These are phyloP conservation scores for Fusarium chlamydosporum DNA, from an alignment of 2,329 filamentous ascomycete genomes.

Conservation along the genomic window DNA sequence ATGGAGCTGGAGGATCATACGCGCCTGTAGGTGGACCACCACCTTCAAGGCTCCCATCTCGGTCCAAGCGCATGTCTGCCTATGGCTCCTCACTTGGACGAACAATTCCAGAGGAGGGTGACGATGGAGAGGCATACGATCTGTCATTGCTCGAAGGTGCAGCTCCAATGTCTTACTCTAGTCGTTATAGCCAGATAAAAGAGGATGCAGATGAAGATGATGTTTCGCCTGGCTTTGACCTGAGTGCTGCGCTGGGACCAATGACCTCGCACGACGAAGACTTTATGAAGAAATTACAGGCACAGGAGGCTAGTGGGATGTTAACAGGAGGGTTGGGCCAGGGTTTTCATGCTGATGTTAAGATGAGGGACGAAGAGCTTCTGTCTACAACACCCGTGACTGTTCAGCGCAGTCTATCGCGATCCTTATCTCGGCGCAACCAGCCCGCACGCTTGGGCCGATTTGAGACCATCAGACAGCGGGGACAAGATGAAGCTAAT, in stretches of 20 bases:
- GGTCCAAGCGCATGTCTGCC: constrained; percentile 45
- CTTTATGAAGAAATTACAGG: constrained; percentile 63
- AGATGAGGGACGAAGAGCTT: constrained; percentile 66
- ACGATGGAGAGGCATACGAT: constrained; percentile 61
- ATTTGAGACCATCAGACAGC: constrained; percentile 61
- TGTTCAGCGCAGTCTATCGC: constrained; percentile 56
- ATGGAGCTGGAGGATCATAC: constrained; percentile 49
- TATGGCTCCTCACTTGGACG: constrained; percentile 48
- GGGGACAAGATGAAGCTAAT: constrained; percentile 72
- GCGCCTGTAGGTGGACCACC: constrained; percentile 46
- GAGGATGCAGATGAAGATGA: constrained; percentile 48
- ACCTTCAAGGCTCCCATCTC: constrained; percentile 46
- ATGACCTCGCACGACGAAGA: constrained; percentile 60
- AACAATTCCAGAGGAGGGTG: constrained; percentile 51
- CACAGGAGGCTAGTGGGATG: constrained; percentile 67
- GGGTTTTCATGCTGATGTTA: constrained; percentile 65
- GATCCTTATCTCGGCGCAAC: constrained; percentile 59
- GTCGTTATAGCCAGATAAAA: constrained; percentile 53
- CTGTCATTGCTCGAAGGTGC: constrained; percentile 60
- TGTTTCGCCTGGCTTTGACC: constrained; percentile 59
- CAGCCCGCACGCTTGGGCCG: constrained; percentile 49
- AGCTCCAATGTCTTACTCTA: constrained; percentile 57
- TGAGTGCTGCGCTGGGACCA: constrained; percentile 63
- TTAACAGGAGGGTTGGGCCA: constrained; percentile 71
- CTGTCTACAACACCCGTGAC: constrained; percentile 55